A percentile compares a stretch with the other conserved stretches of the same genome.
Conservation (phyloP, 2,329 filamentous ascomycete species). For the Fonsecaea monophora region DNA sequence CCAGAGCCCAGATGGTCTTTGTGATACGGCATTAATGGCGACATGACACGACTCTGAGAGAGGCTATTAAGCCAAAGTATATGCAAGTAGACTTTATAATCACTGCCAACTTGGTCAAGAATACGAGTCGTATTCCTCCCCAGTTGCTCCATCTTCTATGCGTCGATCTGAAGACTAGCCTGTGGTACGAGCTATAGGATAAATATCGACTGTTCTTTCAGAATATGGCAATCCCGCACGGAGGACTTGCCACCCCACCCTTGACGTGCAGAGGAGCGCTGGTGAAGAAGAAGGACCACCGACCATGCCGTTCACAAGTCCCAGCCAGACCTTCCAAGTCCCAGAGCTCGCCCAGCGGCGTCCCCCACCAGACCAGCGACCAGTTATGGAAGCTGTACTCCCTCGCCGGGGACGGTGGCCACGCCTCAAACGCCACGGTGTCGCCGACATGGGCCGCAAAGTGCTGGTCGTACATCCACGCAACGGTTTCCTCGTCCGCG, state of each 20-base stretch:
- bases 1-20: neutral
- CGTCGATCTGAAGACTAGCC: neutral
- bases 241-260: slow-evolving; percentile 47
- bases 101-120: neutral
- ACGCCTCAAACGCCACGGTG: slow-evolving; percentile 67
- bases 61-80: neutral
- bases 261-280: slow-evolving; percentile 51
- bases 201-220: neutral
- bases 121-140: neutral
- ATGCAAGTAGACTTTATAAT: neutral
- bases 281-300: slow-evolving; percentile 51
- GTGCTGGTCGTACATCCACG: slow-evolving; percentile 72
- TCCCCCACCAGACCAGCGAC: slow-evolving; percentile 51
- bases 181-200: neutral
- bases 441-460: slow-evolving; percentile 72
- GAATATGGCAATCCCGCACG: slow-evolving; percentile 4
- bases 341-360: slow-evolving; percentile 54
- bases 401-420: slow-evolving; percentile 56
- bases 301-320: slow-evolving; percentile 45
- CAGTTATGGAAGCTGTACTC: slow-evolving; percentile 44
- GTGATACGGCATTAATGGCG: neutral
- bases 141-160: neutral
- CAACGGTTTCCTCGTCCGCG: slow-evolving; percentile 61
- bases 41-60: neutral
- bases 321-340: slow-evolving; percentile 48